Evolutionary conservation across 805 yeast species (phyloP).

Genomic region (Lipomyces mesembrius): DNA sequence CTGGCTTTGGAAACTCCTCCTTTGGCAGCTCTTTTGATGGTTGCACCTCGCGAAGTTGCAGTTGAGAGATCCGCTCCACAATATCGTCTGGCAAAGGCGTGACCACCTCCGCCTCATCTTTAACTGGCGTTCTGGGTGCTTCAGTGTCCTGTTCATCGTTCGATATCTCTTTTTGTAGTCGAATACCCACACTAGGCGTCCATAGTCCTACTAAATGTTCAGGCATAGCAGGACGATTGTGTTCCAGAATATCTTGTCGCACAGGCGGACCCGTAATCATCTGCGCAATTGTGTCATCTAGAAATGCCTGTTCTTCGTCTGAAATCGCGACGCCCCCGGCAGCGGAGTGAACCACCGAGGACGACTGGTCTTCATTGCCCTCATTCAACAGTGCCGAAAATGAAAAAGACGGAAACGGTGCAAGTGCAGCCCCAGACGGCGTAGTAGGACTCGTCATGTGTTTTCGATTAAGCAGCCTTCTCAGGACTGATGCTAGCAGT

Average conservation of each 20-base stretch:
- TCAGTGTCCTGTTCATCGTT: not conserved
- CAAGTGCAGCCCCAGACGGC: not conserved
- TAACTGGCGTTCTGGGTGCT: not conserved
- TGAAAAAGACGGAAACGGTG: conserved; percentile 34
- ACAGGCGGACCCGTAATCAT: conserved; percentile 10
- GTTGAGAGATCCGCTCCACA: conserved; percentile 9
- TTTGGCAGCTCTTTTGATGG: not conserved
- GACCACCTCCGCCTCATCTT: not conserved
- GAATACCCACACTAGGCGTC: conserved; percentile 10
- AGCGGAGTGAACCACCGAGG: not conserved
- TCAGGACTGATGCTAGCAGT: not conserved
- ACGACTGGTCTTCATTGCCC: conserved; percentile 3
- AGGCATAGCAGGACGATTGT: conserved; percentile 2
- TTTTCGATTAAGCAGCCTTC: not conserved
- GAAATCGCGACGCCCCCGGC: not conserved
- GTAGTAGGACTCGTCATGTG: not conserved
- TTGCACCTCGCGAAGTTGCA: conserved; percentile 1
- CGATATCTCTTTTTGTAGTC: not conserved
- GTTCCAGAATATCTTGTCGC: not conserved
- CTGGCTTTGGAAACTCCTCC: not conserved
- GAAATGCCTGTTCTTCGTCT: conserved; percentile 22
- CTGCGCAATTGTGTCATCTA: conserved; percentile 20
- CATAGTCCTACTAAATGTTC: conserved; percentile 8
- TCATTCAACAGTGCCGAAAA: conserved; percentile 27
- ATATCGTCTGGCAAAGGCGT: conserved; percentile 8